phyloP scores from a whole-genome alignment of 495 filamentous ascomycete species.

The Daldinia vernicosa region DNA sequence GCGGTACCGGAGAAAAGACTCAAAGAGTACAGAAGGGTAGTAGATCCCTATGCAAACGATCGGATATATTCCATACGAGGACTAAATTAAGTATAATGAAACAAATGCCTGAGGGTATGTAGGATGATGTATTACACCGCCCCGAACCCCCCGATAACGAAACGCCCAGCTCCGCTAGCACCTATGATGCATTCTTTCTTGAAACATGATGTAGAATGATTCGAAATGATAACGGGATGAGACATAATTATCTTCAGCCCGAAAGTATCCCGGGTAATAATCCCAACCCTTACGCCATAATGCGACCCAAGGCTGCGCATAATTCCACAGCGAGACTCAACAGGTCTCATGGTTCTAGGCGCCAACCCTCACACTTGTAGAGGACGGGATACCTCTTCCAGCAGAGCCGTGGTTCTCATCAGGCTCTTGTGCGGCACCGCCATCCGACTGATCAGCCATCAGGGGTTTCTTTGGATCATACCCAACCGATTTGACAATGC shows the following conservation, averaged over 20 bases:
- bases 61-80: neutral
- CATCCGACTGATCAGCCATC: constrained; percentile 40
- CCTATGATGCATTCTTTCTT: neutral
- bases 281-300: neutral
- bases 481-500: constrained; percentile 90
- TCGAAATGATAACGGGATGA: neutral
- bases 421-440: constrained; percentile 24
- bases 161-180: neutral
- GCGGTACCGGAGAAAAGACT: neutral
- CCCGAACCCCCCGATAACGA: neutral
- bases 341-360: constrained; percentile 1
- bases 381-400: constrained; percentile 21
- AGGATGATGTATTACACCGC: neutral
- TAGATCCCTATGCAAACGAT: neutral
- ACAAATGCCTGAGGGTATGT: neutral
- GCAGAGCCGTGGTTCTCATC: constrained; percentile 26
- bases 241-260: neutral
- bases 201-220: neutral
- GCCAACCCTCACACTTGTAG: constrained; percentile 18
- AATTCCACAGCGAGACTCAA: neutral
- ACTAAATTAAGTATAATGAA: neutral
- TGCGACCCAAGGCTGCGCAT: neutral
- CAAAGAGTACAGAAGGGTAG: neutral
- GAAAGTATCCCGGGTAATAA: neutral
- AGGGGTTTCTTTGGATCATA: constrained; percentile 72